Evolutionary conservation across 306 rosid genomes (phyloP).

Genomic region (Oxytropis ochrocephala): DNA sequence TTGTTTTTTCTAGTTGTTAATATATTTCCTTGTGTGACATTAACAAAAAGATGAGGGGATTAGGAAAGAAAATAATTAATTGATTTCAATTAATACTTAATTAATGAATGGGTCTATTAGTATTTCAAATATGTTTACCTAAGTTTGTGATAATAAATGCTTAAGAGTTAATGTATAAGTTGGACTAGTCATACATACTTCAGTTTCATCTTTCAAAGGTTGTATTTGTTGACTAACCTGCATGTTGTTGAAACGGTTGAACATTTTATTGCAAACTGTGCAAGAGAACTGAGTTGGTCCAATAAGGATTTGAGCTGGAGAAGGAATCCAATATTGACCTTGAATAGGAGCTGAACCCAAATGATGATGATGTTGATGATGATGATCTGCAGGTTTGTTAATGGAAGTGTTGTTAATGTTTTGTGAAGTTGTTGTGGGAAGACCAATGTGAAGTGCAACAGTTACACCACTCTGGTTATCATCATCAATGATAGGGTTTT

Average conservation of each 20-base stretch:
- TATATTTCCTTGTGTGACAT: too few relatives aligned
- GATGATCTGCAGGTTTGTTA: conserved; percentile 25
- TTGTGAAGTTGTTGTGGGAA: conserved; percentile 28
- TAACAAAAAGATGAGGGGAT: too few relatives aligned
- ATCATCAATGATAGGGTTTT: conserved; percentile 32
- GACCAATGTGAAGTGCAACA: conserved; percentile 77
- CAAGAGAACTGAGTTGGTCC: conserved; percentile 98
- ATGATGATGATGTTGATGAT: not conserved
- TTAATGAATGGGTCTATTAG: too few relatives aligned
- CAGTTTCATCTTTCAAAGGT: not conserved
- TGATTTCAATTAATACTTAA: too few relatives aligned
- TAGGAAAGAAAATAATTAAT: too few relatives aligned
- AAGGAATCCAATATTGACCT: conserved; percentile 87
- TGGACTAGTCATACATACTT: not conserved
- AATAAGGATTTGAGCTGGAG: conserved; percentile 85
- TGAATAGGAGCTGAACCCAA: conserved; percentile 16
- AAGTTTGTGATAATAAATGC: not conserved
- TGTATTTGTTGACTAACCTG: conserved; percentile 51
- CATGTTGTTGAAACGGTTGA: conserved; percentile 97
- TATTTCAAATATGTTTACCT: too few relatives aligned
- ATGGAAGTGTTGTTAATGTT: not conserved
- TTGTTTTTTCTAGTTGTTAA: too few relatives aligned
- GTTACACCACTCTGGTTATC: conserved; percentile 45
- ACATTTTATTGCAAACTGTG: conserved; percentile 83
- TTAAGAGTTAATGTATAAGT: not conserved